A percentile compares a stretch with the other conserved stretches of the same genome.
phyloP scores from a whole-genome alignment of 176 grass and related monocot species.

The Rhynchospora breviuscula region DNA sequence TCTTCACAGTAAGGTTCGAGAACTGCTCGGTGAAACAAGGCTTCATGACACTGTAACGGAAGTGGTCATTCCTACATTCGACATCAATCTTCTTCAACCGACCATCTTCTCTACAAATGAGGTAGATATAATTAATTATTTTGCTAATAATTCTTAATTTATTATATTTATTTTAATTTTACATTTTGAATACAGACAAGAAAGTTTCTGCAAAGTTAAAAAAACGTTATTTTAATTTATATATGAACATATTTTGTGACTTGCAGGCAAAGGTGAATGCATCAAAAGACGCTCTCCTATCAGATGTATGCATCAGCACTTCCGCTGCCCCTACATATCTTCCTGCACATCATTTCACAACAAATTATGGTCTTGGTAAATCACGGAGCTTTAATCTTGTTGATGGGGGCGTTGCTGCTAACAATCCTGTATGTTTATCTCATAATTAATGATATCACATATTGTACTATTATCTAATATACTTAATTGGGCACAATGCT shows the following conservation, averaged over 20 bases:
- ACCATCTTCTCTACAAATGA: slow-evolving; percentile 60
- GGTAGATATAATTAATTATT: slow-evolving; percentile 8
- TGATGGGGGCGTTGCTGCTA: slow-evolving; percentile 35
- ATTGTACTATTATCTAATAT: too few species aligned
- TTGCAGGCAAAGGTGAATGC: slow-evolving; percentile 13
- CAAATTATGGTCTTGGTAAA: background rate
- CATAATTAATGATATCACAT: background rate
- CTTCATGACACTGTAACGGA: slow-evolving; percentile 45
- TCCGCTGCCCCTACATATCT: slow-evolving; percentile 76
- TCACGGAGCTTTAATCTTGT: slow-evolving; percentile 21
- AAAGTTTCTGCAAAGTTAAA: background rate
- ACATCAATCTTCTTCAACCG: slow-evolving; percentile 42
- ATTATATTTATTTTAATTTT: background rate
- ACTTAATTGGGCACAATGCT: too few species aligned
- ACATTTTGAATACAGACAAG: background rate
- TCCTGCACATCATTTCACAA: slow-evolving; percentile 40
- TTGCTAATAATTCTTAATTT: background rate
- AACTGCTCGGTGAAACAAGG: slow-evolving; percentile 43
- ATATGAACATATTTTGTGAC: background rate
- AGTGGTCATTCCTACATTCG: slow-evolving; percentile 54
- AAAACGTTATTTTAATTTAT: background rate
- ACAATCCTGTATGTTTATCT: slow-evolving; percentile 58
- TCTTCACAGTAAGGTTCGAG: slow-evolving; percentile 32
- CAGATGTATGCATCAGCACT: slow-evolving; percentile 72
- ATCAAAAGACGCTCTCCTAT: slow-evolving; percentile 41